Conservation (phyloP, 208 protist species). For the Leishmania arabica region DNA sequence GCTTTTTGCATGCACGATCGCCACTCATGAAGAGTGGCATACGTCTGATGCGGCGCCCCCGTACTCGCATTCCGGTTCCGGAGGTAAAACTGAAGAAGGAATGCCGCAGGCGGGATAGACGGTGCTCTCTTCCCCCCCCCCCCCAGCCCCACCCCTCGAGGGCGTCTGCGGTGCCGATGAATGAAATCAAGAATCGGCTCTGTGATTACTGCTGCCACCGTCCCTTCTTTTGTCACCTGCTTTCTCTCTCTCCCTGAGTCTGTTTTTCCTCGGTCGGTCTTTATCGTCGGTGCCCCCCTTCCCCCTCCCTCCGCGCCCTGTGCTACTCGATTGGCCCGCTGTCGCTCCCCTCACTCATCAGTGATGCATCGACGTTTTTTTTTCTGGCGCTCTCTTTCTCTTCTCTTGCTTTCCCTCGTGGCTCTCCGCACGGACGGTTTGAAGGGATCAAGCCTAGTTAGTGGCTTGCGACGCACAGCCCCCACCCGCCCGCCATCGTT, state of each 20-base stretch:
- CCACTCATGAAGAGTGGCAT: not conserved
- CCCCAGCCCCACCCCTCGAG: not conserved
- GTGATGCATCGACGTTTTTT: not conserved
- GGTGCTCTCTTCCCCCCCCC: not conserved
- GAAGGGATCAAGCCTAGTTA: not conserved
- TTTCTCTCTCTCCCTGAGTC: not conserved
- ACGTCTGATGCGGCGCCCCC: not conserved
- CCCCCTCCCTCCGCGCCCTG: not conserved
- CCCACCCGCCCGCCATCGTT: not conserved
- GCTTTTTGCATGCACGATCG: not conserved
- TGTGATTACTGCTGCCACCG: not conserved
- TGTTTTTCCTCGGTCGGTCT: conserved; percentile 3
- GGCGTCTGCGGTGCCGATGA: not conserved
- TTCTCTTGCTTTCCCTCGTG: not conserved
- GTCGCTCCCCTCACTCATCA: not conserved
- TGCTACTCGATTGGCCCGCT: not conserved
- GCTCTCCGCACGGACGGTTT: not conserved
- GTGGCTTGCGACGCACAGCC: not conserved
- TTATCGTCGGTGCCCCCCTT: not conserved
- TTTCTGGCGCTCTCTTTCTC: not conserved
- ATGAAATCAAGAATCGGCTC: not conserved
- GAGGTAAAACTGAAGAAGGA: not conserved
- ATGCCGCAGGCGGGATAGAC: not conserved
- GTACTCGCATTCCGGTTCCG: not conserved
- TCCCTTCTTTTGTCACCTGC: not conserved